phyloP scores from a whole-genome alignment of 192 early-diverging fungal species.

The Linnemannia elongata region DNA sequence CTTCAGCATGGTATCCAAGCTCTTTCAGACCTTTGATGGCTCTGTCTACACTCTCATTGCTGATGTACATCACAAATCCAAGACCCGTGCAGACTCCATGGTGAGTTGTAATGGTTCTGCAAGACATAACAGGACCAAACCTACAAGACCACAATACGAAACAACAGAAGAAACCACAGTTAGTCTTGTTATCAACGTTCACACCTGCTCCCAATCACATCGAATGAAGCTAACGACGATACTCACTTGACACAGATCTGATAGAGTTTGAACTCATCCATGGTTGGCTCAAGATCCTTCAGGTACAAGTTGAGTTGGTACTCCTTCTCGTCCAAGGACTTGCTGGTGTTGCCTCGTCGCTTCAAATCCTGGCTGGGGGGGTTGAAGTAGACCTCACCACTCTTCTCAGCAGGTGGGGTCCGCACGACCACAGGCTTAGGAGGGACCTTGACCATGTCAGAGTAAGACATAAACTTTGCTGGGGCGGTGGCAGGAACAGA shows the following conservation, averaged over 20 bases:
- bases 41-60: constrained; percentile 27
- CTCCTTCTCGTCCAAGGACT: constrained; percentile 41
- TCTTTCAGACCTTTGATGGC: constrained; percentile 38
- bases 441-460: constrained; percentile 37
- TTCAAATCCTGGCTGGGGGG: constrained; percentile 33
- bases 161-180: not conserved
- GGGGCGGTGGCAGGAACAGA: not conserved
- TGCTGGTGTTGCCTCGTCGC: constrained; percentile 49
- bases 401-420: not conserved
- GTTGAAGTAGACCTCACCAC: not conserved
- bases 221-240: not conserved
- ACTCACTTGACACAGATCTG: constrained; percentile 49
- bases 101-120: constrained; percentile 39
- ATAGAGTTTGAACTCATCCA: constrained; percentile 48
- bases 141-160: not conserved
- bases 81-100: constrained; percentile 46
- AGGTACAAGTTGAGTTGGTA: constrained; percentile 47
- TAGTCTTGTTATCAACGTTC: not conserved
- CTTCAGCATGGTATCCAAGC: constrained; percentile 47
- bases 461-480: constrained; percentile 22
- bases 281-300: constrained; percentile 45
- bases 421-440: constrained; percentile 3
- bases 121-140: constrained; percentile 54
- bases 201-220: not conserved
- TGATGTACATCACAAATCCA: constrained; percentile 51